These are phyloP conservation scores for Polytrichum formosum DNA, from an alignment of 225 moss, liverwort and hornwort species.

Conservation along the genomic window DNA sequence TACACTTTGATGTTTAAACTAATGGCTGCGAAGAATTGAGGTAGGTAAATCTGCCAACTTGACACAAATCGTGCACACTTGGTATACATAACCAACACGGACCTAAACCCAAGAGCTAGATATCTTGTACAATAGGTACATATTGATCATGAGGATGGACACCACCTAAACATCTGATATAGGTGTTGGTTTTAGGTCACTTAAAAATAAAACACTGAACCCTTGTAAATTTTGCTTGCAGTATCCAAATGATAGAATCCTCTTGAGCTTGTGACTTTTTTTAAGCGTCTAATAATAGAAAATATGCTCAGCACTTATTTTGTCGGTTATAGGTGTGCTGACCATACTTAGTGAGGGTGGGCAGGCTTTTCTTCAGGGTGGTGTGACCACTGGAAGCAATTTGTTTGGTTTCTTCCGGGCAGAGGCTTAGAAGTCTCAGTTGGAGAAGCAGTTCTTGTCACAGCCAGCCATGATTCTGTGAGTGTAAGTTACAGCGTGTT, in stretches of 20 bases:
- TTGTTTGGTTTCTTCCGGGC: constrained; percentile 71
- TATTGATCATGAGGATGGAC: too few species aligned
- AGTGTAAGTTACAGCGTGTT: constrained; percentile 60
- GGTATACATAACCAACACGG: not conserved
- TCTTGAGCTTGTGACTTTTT: constrained; percentile 1
- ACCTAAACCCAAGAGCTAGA: too few species aligned
- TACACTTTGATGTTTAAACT: not conserved
- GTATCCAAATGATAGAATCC: not conserved
- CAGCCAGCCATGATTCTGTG: constrained; percentile 58
- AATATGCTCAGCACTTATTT: too few species aligned
- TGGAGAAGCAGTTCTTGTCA: constrained; percentile 40
- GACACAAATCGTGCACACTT: not conserved
- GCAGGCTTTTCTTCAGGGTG: constrained; percentile 32
- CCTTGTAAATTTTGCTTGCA: too few species aligned
- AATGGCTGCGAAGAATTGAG: not conserved
- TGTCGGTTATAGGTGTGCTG: not conserved
- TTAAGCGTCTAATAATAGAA: not conserved
- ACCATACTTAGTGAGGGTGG: not conserved
- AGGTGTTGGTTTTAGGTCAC: too few species aligned
- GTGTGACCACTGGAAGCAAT: constrained; percentile 96
- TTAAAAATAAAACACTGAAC: too few species aligned
- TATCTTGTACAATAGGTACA: too few species aligned
- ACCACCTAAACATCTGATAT: too few species aligned
- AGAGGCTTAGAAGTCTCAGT: constrained; percentile 38
- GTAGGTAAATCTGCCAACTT: not conserved